Evolutionary conservation across 2,329 filamentous ascomycete genomes (phyloP), one percentile per base, ranked within the genome.

Genomic region (Colletotrichum lentis): DNA sequence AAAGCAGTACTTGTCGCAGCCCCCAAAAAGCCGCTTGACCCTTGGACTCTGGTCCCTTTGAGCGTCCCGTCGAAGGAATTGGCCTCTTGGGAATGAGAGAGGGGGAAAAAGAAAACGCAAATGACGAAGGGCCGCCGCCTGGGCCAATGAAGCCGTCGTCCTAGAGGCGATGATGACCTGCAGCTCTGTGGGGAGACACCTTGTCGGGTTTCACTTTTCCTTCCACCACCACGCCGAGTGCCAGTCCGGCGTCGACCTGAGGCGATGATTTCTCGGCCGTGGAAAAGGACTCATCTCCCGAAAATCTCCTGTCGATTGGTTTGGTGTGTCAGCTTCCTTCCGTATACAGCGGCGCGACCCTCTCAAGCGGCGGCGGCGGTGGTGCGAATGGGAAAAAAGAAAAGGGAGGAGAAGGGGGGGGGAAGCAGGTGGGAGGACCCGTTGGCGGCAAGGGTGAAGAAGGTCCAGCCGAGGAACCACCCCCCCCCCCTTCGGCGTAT

Each of bases 191-290:
- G 35, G 62, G 49, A 60, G 69, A 39, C 37, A 16, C 53, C 52
- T 58, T 57, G 64, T 55, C 53, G 41, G 52, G 44, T 67, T 58
- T 63, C 54, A 60, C 56, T 57, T 63, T 69, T 53, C 70, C 64
- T 63, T 71, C 70, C 56, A 71, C 70, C 37, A 71, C 64, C 54
- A 71, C 70, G 50, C 70, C 70, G 37, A 71, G 70, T 16, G 70
- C 70, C 5, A 71, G 55, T 27, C 70, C 70, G 39, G 70, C 70
- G 41, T 71, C 70, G 47, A 47, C 52, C 53, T 71, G 64, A 61
- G 61, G 62, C n/a, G 64, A 57, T 22, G 31, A 20, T 18, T 67
- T 57, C 12, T 66, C 61, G 43, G 57, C 53, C 58, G 47, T 44
- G 61, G 57, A 54, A 61, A 71, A 71, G 20, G 70, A 71, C 55